These are phyloP conservation scores for Liquidambar formosana DNA, from an alignment of 164 flowering plant genomes.

Conservation along the genomic window DNA sequence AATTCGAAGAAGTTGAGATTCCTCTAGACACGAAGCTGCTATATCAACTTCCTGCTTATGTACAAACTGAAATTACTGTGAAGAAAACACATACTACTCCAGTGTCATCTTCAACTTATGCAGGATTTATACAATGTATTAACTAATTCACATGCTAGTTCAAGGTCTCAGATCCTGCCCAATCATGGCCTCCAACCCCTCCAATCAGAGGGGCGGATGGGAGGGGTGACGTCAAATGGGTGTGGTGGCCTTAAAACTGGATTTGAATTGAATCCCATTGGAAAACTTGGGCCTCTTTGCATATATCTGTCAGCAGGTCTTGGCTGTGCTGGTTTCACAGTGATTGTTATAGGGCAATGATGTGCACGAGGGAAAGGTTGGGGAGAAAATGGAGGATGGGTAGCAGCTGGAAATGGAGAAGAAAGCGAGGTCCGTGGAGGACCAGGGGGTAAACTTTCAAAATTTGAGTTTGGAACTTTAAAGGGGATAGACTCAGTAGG, in stretches of 20 bases:
- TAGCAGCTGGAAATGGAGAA: conserved; percentile 9
- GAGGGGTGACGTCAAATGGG: conserved; percentile 10
- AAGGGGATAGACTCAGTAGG: conserved; percentile 8
- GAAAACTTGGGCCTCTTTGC: conserved; percentile 13
- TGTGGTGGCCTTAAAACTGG: conserved; percentile 13
- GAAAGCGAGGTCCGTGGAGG: conserved; percentile 4
- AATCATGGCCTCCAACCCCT: conserved; percentile 21
- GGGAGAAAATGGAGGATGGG: conserved; percentile 5
- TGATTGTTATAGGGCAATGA: conserved; percentile 11
- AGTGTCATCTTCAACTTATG: neutral
- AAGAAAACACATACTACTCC: neutral
- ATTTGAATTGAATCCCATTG: neutral
- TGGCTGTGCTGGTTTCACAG: conserved; percentile 13
- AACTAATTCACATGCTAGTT: neutral
- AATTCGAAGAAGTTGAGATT: too few species aligned
- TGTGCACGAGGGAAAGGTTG: conserved; percentile 13
- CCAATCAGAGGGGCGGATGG: conserved; percentile 15
- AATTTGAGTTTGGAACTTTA: conserved; percentile 6
- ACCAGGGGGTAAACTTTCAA: conserved; percentile 8
- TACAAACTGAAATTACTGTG: conserved; percentile 5
- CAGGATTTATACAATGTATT: neutral
- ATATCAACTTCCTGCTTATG: conserved; percentile 7
- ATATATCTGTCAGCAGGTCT: conserved; percentile 11
- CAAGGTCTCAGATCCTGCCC: neutral
- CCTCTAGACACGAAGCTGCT: neutral